Base-by-base conservation (phyloP, 306 rosid species). In the Trifolium dubium region DNA sequence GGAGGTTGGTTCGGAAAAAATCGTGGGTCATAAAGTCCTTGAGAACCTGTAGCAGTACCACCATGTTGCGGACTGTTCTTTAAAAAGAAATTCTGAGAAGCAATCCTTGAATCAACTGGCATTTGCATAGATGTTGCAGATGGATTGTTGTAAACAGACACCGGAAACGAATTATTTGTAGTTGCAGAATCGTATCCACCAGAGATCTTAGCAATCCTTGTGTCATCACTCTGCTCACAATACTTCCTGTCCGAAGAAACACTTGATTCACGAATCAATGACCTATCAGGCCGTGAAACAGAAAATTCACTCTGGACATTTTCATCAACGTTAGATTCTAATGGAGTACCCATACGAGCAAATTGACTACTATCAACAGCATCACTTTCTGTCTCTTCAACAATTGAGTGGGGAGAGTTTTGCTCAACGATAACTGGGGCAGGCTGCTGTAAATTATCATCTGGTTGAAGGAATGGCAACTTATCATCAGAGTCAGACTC, bases 311-410 rank as follows among this genome's bases (percentile, higher is more conserved):
- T 90, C 53, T 77, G 93, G 32, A 79, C 79, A 73, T 86, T 92
- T 71, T 94, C 99, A 85, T 92, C 99, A 19, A 90, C 44, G 63
- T 88, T 91, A 61, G 96, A 84, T 54, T 79, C 71, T 49, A 85
- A 65, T 8, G 95, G 96, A 8, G 92, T 86, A 32, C 88, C 88
- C 89, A 91, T 62, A 50, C 74, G 90, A 66, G 92, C 82, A 85
- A 89, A 86, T 41, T 87, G 97, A 69, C 86, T 77, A 64, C 79
- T 86, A 62, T 88, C 96, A 55, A 87, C 86, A 76, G 66, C 86
- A 77, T 89, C 94, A 79, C 95, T 92, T 76, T 88, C 98, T 11
- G 99, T 89, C 87, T 89, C 99, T 86, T 90, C 99, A 63, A 94
- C 98, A 79, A 94, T 87, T 40, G 99, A 94, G 76, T 81, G 99